A percentile compares a stretch with the other conserved stretches of the same genome.
Evolutionary conservation across 2,329 filamentous ascomycete species (phyloP).

Genomic region (Endocalyx cinctus): DNA sequence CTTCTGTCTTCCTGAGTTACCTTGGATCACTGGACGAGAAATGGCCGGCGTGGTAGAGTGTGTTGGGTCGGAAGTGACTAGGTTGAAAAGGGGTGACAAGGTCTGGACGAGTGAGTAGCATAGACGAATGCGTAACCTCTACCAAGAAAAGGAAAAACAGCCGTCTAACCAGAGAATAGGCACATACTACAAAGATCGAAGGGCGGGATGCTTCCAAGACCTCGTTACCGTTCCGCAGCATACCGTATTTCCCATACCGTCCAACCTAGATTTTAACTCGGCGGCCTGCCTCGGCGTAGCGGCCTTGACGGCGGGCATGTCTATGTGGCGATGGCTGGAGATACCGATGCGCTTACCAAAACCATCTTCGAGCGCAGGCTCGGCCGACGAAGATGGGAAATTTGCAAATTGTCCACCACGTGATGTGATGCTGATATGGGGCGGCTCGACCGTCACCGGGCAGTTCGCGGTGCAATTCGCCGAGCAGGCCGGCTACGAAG

Average conservation of each 20-base stretch:
- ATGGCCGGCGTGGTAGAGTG: constrained; percentile 26
- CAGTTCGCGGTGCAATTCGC: constrained; percentile 37
- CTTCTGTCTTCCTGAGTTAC: constrained; percentile 35
- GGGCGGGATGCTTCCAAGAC: constrained; percentile 39
- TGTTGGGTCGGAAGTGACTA: constrained; percentile 21
- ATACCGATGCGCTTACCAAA: too few relatives aligned
- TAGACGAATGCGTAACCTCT: too few relatives aligned
- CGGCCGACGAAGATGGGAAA: constrained; percentile 5
- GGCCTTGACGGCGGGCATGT: constrained; percentile 36
- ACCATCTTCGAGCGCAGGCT: too few relatives aligned
- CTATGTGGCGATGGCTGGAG: constrained; percentile 35
- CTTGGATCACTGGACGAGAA: constrained; percentile 30
- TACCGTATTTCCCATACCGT: constrained; percentile 34
- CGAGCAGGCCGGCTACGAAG: constrained; percentile 25
- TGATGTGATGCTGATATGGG: constrained; percentile 33
- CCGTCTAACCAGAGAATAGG: too few relatives aligned
- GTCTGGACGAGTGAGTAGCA: constrained; percentile 35
- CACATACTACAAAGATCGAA: constrained; percentile 36
- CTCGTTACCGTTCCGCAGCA: constrained; percentile 35
- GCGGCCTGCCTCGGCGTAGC: constrained; percentile 36
- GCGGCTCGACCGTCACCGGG: constrained; percentile 36
- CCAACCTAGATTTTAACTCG: constrained; percentile 24
- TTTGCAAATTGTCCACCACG: constrained; percentile 12
- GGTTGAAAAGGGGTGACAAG: constrained; percentile 20
- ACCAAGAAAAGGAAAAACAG: too few relatives aligned